Percentiles rank a stretch among this genome's conserved stretches.
phyloP scores from a whole-genome alignment of 208 protist genomes.

The Tritrichomonas musculus region DNA sequence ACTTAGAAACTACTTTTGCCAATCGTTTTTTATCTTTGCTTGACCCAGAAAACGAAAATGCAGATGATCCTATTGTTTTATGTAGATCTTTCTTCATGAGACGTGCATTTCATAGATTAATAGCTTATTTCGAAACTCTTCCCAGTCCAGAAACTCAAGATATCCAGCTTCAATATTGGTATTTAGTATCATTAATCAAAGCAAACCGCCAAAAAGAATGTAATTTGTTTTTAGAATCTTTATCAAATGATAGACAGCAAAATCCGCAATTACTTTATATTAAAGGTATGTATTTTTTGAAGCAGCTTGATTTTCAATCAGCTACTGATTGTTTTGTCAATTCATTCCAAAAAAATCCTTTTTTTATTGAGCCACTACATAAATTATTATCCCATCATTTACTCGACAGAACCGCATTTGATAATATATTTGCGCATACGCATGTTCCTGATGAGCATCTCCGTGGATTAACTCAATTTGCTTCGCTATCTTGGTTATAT shows the following conservation, averaged over 20 bases:
- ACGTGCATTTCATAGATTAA: background rate
- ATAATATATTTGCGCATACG: background rate
- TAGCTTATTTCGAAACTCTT: background rate
- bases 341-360: background rate
- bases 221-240: background rate
- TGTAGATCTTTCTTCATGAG: background rate
- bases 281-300: background rate
- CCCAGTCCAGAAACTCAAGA: no score
- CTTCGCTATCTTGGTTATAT: background rate
- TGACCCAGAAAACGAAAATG: background rate
- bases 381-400: background rate
- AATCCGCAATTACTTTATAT: background rate
- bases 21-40: background rate
- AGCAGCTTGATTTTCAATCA: background rate
- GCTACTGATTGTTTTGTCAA: background rate
- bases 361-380: background rate
- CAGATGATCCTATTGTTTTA: background rate
- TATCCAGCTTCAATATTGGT: background rate
- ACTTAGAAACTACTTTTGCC: background rate
- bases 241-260: background rate
- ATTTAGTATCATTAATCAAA: background rate
- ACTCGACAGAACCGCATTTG: background rate
- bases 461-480: background rate
- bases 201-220: background rate
- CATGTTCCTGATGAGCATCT: background rate